A percentile compares a stretch with the other conserved stretches of the same genome.
phyloP scores from a whole-genome alignment of 164 flowering plant genomes.

The Vitis rupestris region DNA sequence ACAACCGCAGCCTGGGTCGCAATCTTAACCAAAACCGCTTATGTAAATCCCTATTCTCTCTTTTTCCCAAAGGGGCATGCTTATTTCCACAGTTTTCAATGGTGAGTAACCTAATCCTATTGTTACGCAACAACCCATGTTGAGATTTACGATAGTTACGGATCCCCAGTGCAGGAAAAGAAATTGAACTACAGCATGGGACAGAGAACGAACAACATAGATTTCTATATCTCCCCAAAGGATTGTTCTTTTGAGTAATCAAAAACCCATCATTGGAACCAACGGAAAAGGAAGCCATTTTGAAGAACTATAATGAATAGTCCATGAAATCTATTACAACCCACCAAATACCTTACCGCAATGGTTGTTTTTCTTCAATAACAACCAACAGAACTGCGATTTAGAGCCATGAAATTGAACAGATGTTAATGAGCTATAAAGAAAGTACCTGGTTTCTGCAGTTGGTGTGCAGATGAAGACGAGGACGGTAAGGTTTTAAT shows the following conservation, averaged over 20 bases:
- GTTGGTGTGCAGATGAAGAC: background rate
- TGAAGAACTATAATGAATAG: constrained; percentile 5
- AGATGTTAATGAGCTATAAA: background rate
- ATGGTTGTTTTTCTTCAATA: background rate
- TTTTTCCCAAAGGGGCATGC: constrained; percentile 24
- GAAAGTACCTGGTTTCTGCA: constrained; percentile 10
- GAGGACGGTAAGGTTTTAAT: background rate
- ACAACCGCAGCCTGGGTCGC: constrained; percentile 67
- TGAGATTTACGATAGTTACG: constrained; percentile 21
- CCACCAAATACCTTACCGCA: constrained; percentile 3
- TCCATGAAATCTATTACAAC: constrained; percentile 7
- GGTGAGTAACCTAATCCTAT: constrained; percentile 24
- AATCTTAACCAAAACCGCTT: constrained; percentile 62
- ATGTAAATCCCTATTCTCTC: constrained; percentile 16
- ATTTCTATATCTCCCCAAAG: constrained; percentile 19
- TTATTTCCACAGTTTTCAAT: constrained; percentile 26
- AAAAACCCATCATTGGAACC: constrained; percentile 33
- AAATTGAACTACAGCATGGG: constrained; percentile 16
- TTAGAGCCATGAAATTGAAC: constrained; percentile 1
- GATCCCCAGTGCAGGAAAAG: constrained; percentile 23
- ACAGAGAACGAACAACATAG: constrained; percentile 18
- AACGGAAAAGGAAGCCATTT: constrained; percentile 41
- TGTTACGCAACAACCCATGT: constrained; percentile 22
- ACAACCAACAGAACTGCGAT: no score
- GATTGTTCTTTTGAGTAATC: constrained; percentile 19